A percentile compares a stretch with the other conserved stretches of the same genome.
Evolutionary conservation across 1,284 basidiomycete genomes (phyloP).

Genomic region (Heterobasidion occidentale): DNA sequence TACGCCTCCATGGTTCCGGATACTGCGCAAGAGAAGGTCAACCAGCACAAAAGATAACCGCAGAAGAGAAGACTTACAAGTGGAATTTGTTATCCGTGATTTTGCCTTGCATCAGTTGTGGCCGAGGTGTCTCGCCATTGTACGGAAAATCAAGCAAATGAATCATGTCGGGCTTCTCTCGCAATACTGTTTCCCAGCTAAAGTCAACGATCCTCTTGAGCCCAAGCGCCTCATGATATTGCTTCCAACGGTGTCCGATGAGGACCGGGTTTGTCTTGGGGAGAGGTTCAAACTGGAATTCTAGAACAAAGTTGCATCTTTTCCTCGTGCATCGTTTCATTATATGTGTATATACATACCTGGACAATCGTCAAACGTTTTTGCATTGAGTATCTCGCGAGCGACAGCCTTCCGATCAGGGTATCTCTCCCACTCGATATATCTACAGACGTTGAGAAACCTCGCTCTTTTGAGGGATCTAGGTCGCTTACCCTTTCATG

Average conservation of each 20-base stretch:
- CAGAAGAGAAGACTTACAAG: slow-evolving; percentile 26
- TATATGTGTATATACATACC: slow-evolving; percentile 18
- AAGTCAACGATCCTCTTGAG: slow-evolving; percentile 37
- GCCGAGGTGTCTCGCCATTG: slow-evolving; percentile 39
- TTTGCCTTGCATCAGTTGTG: slow-evolving; percentile 34
- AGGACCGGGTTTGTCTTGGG: slow-evolving; percentile 46
- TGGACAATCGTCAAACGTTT: slow-evolving; percentile 34
- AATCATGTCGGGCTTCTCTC: slow-evolving; percentile 46
- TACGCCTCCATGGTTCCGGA: slow-evolving; percentile 41
- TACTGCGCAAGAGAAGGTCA: slow-evolving; percentile 17
- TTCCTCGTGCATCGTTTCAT: background rate
- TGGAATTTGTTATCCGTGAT: slow-evolving; percentile 40
- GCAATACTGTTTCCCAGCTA: slow-evolving; percentile 45
- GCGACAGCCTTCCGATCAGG: slow-evolving; percentile 36
- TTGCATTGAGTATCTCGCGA: slow-evolving; percentile 29
- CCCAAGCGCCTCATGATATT: slow-evolving; percentile 44
- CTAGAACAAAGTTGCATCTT: slow-evolving; percentile 15
- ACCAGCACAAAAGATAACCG: background rate
- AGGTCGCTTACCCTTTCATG: no score
- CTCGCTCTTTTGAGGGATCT: no score
- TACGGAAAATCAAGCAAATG: slow-evolving; percentile 48
- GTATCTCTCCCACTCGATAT: slow-evolving; percentile 41
- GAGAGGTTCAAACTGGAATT: slow-evolving; percentile 43
- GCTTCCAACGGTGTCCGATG: slow-evolving; percentile 45
- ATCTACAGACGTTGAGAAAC: slow-evolving; percentile 18